These are phyloP conservation scores for Phlebiopsis flavidoalba DNA, from an alignment of 768 basidiomycete genomes.

Conservation along the genomic window DNA sequence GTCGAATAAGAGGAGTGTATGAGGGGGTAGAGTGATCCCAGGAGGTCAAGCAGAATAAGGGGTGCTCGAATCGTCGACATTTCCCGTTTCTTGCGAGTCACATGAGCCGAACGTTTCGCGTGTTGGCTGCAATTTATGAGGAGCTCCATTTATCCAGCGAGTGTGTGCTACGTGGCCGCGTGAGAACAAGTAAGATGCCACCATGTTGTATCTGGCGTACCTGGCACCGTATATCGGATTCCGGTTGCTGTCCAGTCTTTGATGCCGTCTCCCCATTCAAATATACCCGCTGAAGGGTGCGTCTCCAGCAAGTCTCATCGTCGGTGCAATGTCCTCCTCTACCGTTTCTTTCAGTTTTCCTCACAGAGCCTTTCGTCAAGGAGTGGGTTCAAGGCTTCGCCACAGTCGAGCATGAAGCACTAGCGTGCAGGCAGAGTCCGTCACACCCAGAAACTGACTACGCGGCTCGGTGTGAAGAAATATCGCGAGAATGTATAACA, in stretches of 20 bases:
- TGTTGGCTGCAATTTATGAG: slow-evolving; percentile 59
- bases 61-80: slow-evolving; percentile 81
- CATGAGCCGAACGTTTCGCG: slow-evolving; percentile 51
- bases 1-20: slow-evolving; percentile 81
- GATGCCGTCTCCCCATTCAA: slow-evolving; percentile 98
- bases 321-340: slow-evolving; percentile 44
- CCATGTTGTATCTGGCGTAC: slow-evolving; percentile 37
- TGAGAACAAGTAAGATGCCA: background rate
- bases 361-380: slow-evolving; percentile 56
- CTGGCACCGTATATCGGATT: slow-evolving; percentile 96
- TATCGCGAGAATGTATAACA: no score
- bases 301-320: slow-evolving; percentile 79
- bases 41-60: slow-evolving; percentile 88
- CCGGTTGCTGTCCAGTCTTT: slow-evolving; percentile 79
- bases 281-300: slow-evolving; percentile 87
- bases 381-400: slow-evolving; percentile 73
- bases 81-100: slow-evolving; percentile 47
- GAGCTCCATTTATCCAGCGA: slow-evolving; percentile 82
- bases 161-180: slow-evolving; percentile 54
- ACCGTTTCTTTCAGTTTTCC: slow-evolving; percentile 48
- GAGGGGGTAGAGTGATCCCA: slow-evolving; percentile 71
- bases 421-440: slow-evolving; percentile 95
- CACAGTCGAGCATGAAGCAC: slow-evolving; percentile 93
- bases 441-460: slow-evolving; percentile 91
- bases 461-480: slow-evolving; percentile 1